Evolutionary conservation across 257 asterid genomes (phyloP).

Genomic region (Penstemon newberryi): DNA sequence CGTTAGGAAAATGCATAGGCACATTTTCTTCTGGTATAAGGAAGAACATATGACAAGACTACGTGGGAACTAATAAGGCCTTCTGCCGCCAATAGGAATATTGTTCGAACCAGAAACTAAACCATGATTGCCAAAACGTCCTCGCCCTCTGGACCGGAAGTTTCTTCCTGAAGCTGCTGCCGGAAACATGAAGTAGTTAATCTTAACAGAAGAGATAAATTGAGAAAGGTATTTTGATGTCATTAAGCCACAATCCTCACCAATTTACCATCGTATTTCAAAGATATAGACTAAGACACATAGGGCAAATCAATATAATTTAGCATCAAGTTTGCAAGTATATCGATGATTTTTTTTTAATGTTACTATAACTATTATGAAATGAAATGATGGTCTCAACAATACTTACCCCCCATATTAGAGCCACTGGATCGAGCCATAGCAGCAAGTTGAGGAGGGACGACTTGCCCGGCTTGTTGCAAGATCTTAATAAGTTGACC

Average conservation of each 20-base stretch:
- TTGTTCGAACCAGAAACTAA: conserved; percentile 59
- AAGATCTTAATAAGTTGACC: conserved; percentile 71
- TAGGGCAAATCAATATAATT: neutral
- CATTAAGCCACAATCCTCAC: neutral
- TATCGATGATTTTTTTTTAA: neutral
- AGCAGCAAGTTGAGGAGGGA: conserved; percentile 78
- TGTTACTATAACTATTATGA: neutral
- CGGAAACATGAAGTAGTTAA: conserved; percentile 4
- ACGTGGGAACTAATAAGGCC: conserved; percentile 48
- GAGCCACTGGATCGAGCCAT: conserved; percentile 49
- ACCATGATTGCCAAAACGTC: conserved; percentile 68
- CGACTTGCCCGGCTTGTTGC: conserved; percentile 79
- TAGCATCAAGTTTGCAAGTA: neutral
- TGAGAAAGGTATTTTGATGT: neutral
- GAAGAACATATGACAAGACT: too few species aligned
- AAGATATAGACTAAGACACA: neutral
- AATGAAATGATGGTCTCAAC: neutral
- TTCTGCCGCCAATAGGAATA: conserved; percentile 59
- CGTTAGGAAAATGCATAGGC: too few species aligned
- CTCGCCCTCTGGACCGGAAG: conserved; percentile 78
- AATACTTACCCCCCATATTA: conserved; percentile 53
- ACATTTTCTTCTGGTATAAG: too few species aligned
- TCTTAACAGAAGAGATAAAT: conserved; percentile 15
- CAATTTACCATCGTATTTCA: neutral
- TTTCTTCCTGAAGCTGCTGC: conserved; percentile 63